These are phyloP conservation scores for Larix sibirica DNA, from an alignment of 83 land plant species.

Conservation along the genomic window DNA sequence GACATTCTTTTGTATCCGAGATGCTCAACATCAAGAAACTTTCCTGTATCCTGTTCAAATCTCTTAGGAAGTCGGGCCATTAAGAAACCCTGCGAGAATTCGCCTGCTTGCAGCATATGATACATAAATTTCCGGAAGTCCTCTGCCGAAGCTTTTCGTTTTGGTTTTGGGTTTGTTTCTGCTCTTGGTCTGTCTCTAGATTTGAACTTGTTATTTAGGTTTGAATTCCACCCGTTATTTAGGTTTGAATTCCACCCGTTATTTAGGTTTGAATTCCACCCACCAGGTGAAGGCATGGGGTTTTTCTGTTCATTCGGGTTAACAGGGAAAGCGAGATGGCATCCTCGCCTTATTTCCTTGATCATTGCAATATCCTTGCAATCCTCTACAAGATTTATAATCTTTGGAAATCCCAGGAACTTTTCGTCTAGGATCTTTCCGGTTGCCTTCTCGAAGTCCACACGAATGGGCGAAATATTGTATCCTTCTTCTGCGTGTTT, in stretches of 20 bases:
- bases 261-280: not conserved
- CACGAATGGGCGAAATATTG: not conserved
- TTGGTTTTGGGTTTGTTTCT: not conserved
- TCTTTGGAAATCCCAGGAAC: not conserved
- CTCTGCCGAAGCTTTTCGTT: not conserved
- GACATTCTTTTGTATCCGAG: slow-evolving; percentile 7
- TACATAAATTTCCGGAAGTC: not conserved
- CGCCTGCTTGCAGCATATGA: not conserved
- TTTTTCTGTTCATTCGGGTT: not conserved
- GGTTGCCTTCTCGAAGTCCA: slow-evolving; percentile 2
- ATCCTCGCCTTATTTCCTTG: slow-evolving; percentile 2
- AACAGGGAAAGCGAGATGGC: slow-evolving; percentile 7
- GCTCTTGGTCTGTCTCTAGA: not conserved
- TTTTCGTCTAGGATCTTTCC: not conserved
- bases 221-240: not conserved
- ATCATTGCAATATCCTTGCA: not conserved
- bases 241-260: not conserved
- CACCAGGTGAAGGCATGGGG: not conserved
- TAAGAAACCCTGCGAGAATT: slow-evolving; percentile 8
- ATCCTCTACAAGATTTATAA: not conserved
- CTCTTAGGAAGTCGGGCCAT: not conserved
- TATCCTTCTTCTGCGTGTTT: not conserved
- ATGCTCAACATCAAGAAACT: not conserved
- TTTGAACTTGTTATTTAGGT: not conserved
- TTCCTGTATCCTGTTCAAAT: not conserved